Percentiles rank a stretch among this genome's conserved stretches.
phyloP scores from a whole-genome alignment of 345 rosid genomes.

The Lumnitzera racemosa region DNA sequence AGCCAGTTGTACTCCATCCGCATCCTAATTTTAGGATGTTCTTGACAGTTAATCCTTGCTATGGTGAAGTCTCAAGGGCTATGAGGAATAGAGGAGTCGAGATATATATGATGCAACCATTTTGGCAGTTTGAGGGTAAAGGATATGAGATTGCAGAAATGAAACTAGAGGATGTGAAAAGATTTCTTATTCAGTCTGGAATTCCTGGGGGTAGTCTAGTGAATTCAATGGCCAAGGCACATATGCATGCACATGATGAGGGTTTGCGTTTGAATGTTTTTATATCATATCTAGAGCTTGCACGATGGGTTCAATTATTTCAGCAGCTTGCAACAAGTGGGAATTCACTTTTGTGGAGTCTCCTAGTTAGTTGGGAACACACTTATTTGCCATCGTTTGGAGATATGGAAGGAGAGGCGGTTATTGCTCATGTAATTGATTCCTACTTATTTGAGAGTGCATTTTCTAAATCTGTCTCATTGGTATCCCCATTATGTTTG shows the following conservation, averaged over 20 bases:
- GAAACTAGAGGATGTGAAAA: slow-evolving; percentile 51
- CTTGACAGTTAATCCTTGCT: slow-evolving; percentile 77
- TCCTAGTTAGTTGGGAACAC: slow-evolving; percentile 84
- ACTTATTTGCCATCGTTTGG: slow-evolving; percentile 86
- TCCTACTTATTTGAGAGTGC: slow-evolving; percentile 34
- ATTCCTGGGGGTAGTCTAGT: slow-evolving; percentile 56
- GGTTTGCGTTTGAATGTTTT: slow-evolving; percentile 39
- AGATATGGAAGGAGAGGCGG: slow-evolving; percentile 32
- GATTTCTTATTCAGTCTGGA: slow-evolving; percentile 71
- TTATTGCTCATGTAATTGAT: slow-evolving; percentile 46
- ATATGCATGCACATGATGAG: slow-evolving; percentile 53
- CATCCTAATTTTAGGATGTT: slow-evolving; percentile 87
- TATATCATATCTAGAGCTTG: slow-evolving; percentile 79
- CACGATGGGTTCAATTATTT: slow-evolving; percentile 78
- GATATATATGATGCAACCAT: slow-evolving; percentile 86
- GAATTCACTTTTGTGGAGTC: slow-evolving; percentile 69
- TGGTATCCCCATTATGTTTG: slow-evolving; percentile 34
- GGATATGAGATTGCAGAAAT: slow-evolving; percentile 34
- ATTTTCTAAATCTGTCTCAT: slow-evolving; percentile 19
- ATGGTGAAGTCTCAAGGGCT: slow-evolving; percentile 92
- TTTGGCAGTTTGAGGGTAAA: slow-evolving; percentile 58
- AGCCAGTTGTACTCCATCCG: slow-evolving; percentile 66
- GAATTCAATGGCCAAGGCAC: slow-evolving; percentile 84
- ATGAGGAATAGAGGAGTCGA: slow-evolving; percentile 99
- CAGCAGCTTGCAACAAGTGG: slow-evolving; percentile 73